Conservation (phyloP, 2,329 filamentous ascomycete genomes). For the Sclerotinia sclerotiorum region DNA sequence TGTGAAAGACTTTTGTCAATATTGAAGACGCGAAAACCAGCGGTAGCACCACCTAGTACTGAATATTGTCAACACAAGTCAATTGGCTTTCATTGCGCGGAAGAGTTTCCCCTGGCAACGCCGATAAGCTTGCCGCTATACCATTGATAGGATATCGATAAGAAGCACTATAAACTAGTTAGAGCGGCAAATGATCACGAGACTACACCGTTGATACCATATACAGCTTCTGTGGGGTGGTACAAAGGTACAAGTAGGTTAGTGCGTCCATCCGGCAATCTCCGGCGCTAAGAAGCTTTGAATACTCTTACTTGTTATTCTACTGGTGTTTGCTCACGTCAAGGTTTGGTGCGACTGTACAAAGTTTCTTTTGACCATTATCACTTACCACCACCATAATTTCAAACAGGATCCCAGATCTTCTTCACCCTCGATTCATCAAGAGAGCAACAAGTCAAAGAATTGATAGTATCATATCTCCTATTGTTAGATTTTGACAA, state of each 20-base stretch:
- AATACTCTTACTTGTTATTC: neutral
- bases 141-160: neutral
- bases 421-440: neutral
- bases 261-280: neutral
- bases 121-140: neutral
- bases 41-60: neutral
- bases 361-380: neutral
- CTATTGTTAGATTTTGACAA: conserved; percentile 7
- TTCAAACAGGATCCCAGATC: neutral
- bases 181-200: neutral
- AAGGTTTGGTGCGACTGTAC: neutral
- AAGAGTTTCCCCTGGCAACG: conserved; percentile 23
- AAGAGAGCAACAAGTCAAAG: neutral
- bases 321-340: neutral
- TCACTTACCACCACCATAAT: neutral
- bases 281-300: conserved; percentile 3
- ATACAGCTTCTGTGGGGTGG: too few species aligned
- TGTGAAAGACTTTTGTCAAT: neutral
- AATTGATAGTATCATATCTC: conserved; percentile 20
- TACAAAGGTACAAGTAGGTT: too few species aligned
- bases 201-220: neutral
- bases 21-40: conserved; percentile 17
- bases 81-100: conserved; percentile 5
- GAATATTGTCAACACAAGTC: conserved; percentile 16
- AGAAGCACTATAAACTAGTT: neutral